Evolutionary conservation across 192 early-diverging fungal species (phyloP).

Genomic region (Ambispora gerdemannii): DNA sequence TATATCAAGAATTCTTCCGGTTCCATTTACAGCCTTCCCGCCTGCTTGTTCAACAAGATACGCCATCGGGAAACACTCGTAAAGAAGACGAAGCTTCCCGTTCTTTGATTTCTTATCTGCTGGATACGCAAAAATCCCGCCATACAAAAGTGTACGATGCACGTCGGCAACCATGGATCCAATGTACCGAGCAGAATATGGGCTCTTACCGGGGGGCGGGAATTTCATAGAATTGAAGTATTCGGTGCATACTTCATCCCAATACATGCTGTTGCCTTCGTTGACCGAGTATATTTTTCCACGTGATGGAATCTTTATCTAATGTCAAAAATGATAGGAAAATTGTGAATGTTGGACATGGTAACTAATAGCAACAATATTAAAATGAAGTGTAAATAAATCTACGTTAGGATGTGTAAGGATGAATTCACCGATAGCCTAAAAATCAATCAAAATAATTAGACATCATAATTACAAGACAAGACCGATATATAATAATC

Average conservation of each 20-base stretch:
- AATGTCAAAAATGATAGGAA: slow-evolving; percentile 11
- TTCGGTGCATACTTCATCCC: slow-evolving; percentile 78
- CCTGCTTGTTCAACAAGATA: slow-evolving; percentile 94
- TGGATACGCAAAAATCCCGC: slow-evolving; percentile 89
- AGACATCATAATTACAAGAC: too few species aligned
- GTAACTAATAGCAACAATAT: slow-evolving; percentile 1
- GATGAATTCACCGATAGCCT: slow-evolving; percentile 92
- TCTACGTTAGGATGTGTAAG: slow-evolving; percentile 91
- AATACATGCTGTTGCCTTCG: slow-evolving; percentile 93
- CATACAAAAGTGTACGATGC: slow-evolving; percentile 90
- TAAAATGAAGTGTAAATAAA: not conserved
- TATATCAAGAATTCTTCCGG: slow-evolving; percentile 77
- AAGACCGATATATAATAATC: too few species aligned
- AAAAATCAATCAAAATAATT: not conserved
- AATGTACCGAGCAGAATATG: slow-evolving; percentile 93
- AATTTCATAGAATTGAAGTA: slow-evolving; percentile 92
- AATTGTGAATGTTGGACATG: not conserved
- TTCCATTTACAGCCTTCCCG: slow-evolving; percentile 85
- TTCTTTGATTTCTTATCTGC: slow-evolving; percentile 72
- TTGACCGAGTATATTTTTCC: slow-evolving; percentile 99
- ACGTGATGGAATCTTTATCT: slow-evolving; percentile 67
- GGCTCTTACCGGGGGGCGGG: slow-evolving; percentile 71
- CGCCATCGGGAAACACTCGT: slow-evolving; percentile 99
- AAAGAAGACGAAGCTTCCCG: slow-evolving; percentile 93
- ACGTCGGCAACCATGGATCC: slow-evolving; percentile 99